Evolutionary conservation across 2,329 filamentous ascomycete species (phyloP).

Genomic region (Lizonia empirigonia): DNA sequence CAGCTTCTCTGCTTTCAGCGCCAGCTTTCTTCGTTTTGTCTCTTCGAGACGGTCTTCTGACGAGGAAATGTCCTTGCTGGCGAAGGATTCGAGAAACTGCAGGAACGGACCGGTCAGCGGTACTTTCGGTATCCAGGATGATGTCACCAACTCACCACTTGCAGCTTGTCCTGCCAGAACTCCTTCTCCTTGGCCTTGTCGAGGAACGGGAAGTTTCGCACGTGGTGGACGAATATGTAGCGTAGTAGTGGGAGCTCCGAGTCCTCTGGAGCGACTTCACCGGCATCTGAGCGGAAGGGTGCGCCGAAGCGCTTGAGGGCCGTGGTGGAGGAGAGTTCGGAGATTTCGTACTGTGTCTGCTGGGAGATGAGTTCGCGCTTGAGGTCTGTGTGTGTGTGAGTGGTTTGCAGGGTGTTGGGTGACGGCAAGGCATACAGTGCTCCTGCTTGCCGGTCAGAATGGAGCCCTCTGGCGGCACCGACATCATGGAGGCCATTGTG

Average conservation of each 20-base stretch:
- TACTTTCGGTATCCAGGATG: not conserved
- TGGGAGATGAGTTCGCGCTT: slow-evolving; percentile 92
- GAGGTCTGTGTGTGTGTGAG: slow-evolving; percentile 66
- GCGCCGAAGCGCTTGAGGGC: slow-evolving; percentile 94
- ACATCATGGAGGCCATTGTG: slow-evolving; percentile 50
- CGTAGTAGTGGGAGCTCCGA: slow-evolving; percentile 91
- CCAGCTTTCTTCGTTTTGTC: slow-evolving; percentile 91
- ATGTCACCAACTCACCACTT: slow-evolving; percentile 69
- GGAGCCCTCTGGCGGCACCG: slow-evolving; percentile 60
- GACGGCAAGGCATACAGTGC: slow-evolving; percentile 71
- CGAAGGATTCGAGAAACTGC: slow-evolving; percentile 95
- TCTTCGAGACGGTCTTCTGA: slow-evolving; percentile 96
- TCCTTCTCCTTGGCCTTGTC: slow-evolving; percentile 98
- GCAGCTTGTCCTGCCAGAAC: slow-evolving; percentile 98
- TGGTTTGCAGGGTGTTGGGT: not conserved
- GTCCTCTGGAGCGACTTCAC: slow-evolving; percentile 90
- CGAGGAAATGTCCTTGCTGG: slow-evolving; percentile 94
- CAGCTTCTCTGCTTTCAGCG: slow-evolving; percentile 90
- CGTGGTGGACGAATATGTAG: slow-evolving; percentile 97
- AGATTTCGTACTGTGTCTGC: slow-evolving; percentile 89
- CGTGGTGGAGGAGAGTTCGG: slow-evolving; percentile 91
- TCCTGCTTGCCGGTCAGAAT: slow-evolving; percentile 94
- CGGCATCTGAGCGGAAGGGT: slow-evolving; percentile 89
- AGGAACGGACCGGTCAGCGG: slow-evolving; percentile 25
- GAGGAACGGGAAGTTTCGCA: slow-evolving; percentile 96